phyloP scores from a whole-genome alignment of 2,329 filamentous ascomycete species.

The Aspergillus floridensis region DNA sequence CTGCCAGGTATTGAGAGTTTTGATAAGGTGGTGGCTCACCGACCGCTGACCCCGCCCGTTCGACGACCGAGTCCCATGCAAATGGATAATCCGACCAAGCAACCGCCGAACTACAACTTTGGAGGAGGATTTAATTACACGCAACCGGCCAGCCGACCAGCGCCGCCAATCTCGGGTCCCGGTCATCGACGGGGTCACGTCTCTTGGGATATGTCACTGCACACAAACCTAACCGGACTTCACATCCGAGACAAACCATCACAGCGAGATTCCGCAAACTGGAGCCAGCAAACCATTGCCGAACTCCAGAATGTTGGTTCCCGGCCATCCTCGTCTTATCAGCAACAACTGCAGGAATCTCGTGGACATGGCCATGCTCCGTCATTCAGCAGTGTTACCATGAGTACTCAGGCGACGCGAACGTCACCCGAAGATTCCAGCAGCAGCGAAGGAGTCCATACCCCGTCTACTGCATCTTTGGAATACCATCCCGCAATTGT shows the following conservation, averaged over 20 bases:
- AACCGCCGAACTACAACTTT: conserved; percentile 29
- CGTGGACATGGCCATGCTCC: conserved; percentile 26
- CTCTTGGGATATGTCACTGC: conserved; percentile 50
- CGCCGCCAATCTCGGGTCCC: conserved; percentile 43
- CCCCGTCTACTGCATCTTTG: conserved; percentile 46
- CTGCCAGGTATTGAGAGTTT: conserved; percentile 92
- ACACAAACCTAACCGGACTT: conserved; percentile 44
- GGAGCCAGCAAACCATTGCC: conserved; percentile 46
- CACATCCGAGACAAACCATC: conserved; percentile 40
- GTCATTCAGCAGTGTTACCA: conserved; percentile 25
- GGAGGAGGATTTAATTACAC: conserved; percentile 36
- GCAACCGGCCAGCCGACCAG: conserved; percentile 36
- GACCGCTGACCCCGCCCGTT: conserved; percentile 60
- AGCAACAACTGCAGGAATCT: conserved; percentile 30
- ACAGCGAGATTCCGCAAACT: conserved; percentile 39
- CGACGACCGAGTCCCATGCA: conserved; percentile 74
- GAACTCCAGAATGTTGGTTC: conserved; percentile 41
- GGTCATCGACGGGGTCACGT: conserved; percentile 47
- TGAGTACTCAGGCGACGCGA: conserved; percentile 33
- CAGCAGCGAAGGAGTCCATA: conserved; percentile 49
- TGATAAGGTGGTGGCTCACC: conserved; percentile 64
- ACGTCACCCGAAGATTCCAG: conserved; percentile 50
- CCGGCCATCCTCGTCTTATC: conserved; percentile 35
- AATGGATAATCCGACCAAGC: conserved; percentile 56
- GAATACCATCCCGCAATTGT: conserved; percentile 51